Base-by-base conservation (phyloP, 768 basidiomycete genomes). In the Russula sp. region DNA sequence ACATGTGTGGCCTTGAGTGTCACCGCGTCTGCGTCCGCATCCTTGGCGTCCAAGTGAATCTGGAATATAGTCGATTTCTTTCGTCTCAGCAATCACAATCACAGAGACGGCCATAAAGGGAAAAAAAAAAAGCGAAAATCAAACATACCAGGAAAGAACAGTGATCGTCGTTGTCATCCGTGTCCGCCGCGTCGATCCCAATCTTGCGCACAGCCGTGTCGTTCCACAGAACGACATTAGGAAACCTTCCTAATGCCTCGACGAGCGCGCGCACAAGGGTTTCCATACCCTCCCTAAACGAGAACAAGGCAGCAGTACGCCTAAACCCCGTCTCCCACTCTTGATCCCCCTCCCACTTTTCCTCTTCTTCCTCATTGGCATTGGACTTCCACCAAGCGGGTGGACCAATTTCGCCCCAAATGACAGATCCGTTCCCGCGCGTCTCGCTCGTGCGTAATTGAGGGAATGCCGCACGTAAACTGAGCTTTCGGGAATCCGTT, bases 401-500 rank as follows among this genome's bases (percentile, higher is more conserved):
- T 56, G 70, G 71, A 34, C 73, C 71, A 26, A 87, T 65, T 63
- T 84, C 74, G 0, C 90, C 92, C 53, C 80, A 73, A 0, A 93
- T 72, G 42, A 96, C 78, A 54, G 89, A 89, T 0, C 94, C 94
- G 18, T 78, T 72, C 3, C 89, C 87, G 24, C 79, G 73, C 57
- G 85, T 80, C 71, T 89, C 92, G 0, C 86, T 80, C 0, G 87
- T 81, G 82, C 85, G 89, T 59, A 97, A 68, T 2, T 78, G 76
- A 0, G 91, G 88, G 71, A 97, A 92, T 1, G 92, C 84, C 2
- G 92, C 81, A 3, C 87, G 83, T 3, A 93, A 78, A 63, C 90
- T 92, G 20, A 98, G 75, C 46, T 77, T 70, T 2, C 89, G 77
- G 2, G 94, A 83, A 70, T 96, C 93, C 0, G 92, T 84, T 1